phyloP scores from a whole-genome alignment of 306 rosid species.

The Acacia acuminata region DNA sequence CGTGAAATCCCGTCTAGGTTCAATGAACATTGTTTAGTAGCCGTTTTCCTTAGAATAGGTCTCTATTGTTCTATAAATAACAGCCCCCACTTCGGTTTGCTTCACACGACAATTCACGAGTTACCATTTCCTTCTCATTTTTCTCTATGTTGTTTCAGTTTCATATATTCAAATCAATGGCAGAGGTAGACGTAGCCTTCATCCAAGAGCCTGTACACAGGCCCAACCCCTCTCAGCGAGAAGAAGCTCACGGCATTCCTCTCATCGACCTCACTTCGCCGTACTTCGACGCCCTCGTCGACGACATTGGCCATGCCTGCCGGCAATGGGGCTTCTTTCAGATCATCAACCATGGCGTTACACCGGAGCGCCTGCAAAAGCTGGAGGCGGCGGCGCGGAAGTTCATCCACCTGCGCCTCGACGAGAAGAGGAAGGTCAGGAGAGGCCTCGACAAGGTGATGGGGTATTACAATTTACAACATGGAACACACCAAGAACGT shows the following conservation, averaged over 20 bases:
- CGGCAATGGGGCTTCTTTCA: constrained; percentile 46
- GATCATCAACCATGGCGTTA: neutral
- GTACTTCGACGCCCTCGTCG: neutral
- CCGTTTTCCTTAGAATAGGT: neutral
- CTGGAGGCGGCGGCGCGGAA: neutral
- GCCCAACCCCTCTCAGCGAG: constrained; percentile 39
- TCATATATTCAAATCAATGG: constrained; percentile 22
- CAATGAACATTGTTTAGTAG: neutral
- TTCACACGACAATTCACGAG: neutral
- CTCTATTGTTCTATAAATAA: neutral
- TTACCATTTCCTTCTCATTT: neutral
- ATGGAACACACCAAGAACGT: constrained; percentile 56
- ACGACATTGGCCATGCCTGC: constrained; percentile 35
- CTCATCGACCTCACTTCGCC: constrained; percentile 57
- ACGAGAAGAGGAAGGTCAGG: constrained; percentile 12
- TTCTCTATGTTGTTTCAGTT: neutral
- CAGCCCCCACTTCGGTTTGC: neutral
- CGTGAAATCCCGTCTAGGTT: constrained; percentile 8
- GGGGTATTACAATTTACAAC: constrained; percentile 48
- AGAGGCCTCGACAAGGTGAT: neutral
- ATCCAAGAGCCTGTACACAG: constrained; percentile 57
- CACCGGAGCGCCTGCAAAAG: neutral
- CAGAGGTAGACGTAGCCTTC: constrained; percentile 62
- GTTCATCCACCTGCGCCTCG: neutral
- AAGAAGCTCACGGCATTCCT: constrained; percentile 47